Conservation (phyloP, 148 eudicot species). For the Spergularia bocconei region DNA sequence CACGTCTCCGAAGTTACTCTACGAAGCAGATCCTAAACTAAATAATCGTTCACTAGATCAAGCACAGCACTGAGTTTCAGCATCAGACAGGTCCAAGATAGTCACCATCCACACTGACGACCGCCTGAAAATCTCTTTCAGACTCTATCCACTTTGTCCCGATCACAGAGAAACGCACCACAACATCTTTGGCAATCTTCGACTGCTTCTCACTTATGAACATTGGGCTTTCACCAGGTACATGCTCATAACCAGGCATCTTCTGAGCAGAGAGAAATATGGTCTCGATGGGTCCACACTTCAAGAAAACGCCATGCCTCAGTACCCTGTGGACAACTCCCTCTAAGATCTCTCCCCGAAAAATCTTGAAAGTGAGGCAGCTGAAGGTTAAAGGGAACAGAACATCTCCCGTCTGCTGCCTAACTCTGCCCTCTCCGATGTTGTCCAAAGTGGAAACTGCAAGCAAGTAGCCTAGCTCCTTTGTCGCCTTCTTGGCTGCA, state of each 20-base stretch:
- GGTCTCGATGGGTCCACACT: slow-evolving; percentile 58
- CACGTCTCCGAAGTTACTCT: background rate
- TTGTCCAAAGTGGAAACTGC: slow-evolving; percentile 50
- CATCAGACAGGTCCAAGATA: slow-evolving; percentile 52
- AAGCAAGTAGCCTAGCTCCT: slow-evolving; percentile 53
- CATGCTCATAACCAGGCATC: slow-evolving; percentile 56
- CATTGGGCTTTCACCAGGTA: slow-evolving; percentile 60
- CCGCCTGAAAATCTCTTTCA: slow-evolving; percentile 52
- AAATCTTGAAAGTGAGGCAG: slow-evolving; percentile 52
- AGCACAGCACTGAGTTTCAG: background rate
- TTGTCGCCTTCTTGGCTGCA: slow-evolving; percentile 53
- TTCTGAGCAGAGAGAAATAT: slow-evolving; percentile 54
- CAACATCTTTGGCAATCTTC: slow-evolving; percentile 52
- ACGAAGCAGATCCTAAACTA: background rate
- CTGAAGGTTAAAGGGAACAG: slow-evolving; percentile 62
- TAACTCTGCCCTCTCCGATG: slow-evolving; percentile 60
- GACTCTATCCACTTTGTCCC: slow-evolving; percentile 59
- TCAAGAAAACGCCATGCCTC: slow-evolving; percentile 60
- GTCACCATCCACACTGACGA: slow-evolving; percentile 63
- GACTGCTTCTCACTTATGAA: slow-evolving; percentile 54
- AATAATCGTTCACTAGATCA: background rate
- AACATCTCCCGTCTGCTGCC: slow-evolving; percentile 59
- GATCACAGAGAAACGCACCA: slow-evolving; percentile 43
- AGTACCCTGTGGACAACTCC: slow-evolving; percentile 58
- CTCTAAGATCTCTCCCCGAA: slow-evolving; percentile 55